These are phyloP conservation scores for Lolium rigidum DNA, from an alignment of 176 grass and related monocot genomes.

Conservation along the genomic window DNA sequence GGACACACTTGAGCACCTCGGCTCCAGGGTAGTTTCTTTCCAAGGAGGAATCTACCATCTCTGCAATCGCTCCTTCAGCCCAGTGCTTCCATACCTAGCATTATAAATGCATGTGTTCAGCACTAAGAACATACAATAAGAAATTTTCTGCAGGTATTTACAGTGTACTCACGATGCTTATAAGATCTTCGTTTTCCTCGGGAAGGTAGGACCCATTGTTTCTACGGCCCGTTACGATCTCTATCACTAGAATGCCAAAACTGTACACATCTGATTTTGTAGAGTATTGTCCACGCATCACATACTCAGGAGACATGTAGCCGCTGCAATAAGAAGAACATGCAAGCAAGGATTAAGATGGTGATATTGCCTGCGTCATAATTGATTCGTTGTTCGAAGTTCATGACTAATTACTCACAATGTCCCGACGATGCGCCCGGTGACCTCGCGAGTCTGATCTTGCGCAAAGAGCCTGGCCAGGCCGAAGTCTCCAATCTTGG, in stretches of 20 bases:
- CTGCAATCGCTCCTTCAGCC: constrained; percentile 38
- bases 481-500: constrained; percentile 55
- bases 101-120: background rate
- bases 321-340: background rate
- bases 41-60: constrained; percentile 46
- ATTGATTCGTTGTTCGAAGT: no score
- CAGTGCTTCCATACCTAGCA: constrained; percentile 65
- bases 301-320: constrained; percentile 43
- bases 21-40: constrained; percentile 25
- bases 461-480: constrained; percentile 47
- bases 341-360: background rate
- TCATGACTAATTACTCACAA: constrained; percentile 31
- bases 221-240: constrained; percentile 57
- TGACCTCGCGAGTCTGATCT: constrained; percentile 14
- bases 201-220: constrained; percentile 5
- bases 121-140: no score
- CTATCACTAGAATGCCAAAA: constrained; percentile 60
- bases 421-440: constrained; percentile 33
- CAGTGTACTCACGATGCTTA: constrained; percentile 51
- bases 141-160: no score
- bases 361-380: no score
- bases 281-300: constrained; percentile 60
- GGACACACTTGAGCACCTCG: constrained; percentile 29
- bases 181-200: constrained; percentile 49
- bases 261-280: constrained; percentile 30